Evolutionary conservation across 106 monocot species (phyloP).

Genomic region (Dioscorea zingiberensis): DNA sequence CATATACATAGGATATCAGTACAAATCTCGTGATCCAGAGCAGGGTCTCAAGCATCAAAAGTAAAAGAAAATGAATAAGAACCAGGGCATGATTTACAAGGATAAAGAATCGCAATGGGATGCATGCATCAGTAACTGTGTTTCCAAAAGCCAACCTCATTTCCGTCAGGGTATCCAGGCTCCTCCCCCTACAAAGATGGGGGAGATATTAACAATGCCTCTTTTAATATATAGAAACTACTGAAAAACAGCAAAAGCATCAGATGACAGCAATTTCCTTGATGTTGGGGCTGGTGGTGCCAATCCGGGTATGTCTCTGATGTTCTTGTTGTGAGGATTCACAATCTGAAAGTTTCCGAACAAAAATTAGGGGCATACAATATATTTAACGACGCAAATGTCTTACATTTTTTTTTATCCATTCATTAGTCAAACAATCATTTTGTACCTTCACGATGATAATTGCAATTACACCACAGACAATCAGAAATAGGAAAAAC

Average conservation of each 20-base stretch:
- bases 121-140: neutral
- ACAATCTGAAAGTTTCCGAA: slow-evolving; percentile 49
- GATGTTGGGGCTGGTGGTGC: slow-evolving; percentile 72
- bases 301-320: slow-evolving; percentile 75
- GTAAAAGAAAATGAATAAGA: neutral
- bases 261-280: slow-evolving; percentile 43
- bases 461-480: slow-evolving; percentile 82
- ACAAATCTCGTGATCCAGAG: too few relatives aligned
- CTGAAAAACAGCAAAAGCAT: slow-evolving; percentile 13
- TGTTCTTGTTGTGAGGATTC: slow-evolving; percentile 73
- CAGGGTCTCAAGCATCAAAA: too few relatives aligned
- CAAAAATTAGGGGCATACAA: too few relatives aligned
- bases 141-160: neutral
- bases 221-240: neutral
- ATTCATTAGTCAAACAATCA: too few relatives aligned
- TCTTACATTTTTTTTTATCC: too few relatives aligned
- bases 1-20: too few relatives aligned
- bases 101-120: neutral
- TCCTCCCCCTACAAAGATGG: too few relatives aligned
- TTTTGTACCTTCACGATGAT: slow-evolving; percentile 75
- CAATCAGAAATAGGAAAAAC: slow-evolving; percentile 74
- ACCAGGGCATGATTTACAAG: slow-evolving; percentile 3
- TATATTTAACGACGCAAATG: too few relatives aligned
- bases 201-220: neutral
- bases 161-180: neutral